Percentiles rank a stretch among this genome's conserved stretches.
phyloP scores from a whole-genome alignment of 768 basidiomycete genomes.

The Agaricus blazei region DNA sequence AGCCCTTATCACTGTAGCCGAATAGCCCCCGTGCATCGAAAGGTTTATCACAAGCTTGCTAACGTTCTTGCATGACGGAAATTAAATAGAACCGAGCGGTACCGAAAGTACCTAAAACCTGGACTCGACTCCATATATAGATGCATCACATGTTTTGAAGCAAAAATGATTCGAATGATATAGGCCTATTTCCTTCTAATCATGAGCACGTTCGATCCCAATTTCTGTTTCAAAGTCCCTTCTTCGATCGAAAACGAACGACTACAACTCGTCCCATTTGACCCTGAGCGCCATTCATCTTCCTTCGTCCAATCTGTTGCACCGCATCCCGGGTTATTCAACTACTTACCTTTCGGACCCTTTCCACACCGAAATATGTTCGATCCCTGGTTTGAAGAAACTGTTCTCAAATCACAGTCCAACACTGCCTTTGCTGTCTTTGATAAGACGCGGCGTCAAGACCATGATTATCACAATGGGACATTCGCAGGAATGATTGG shows the following conservation, averaged over 20 bases:
- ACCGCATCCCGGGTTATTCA: constrained; percentile 36
- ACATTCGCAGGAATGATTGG: constrained; percentile 51
- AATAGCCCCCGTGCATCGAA: too few species aligned
- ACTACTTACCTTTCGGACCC: constrained; percentile 48
- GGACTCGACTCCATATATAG: too few species aligned
- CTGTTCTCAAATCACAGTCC: constrained; percentile 28
- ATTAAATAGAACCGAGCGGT: too few species aligned
- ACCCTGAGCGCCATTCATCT: constrained; percentile 29
- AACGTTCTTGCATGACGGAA: too few species aligned
- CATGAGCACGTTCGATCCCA: constrained; percentile 23
- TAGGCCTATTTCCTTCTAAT: not conserved
- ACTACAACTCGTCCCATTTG: constrained; percentile 40
- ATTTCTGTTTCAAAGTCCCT: constrained; percentile 48
- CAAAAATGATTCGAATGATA: not conserved
- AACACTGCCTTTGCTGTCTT: constrained; percentile 46
- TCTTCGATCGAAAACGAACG: constrained; percentile 39
- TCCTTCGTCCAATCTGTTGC: constrained; percentile 38
- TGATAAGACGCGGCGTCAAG: constrained; percentile 36
- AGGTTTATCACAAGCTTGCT: too few species aligned
- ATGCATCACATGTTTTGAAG: too few species aligned
- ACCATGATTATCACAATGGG: constrained; percentile 3
- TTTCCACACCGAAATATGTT: constrained; percentile 35
- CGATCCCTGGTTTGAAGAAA: constrained; percentile 26
- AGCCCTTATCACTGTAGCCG: too few species aligned
- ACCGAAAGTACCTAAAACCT: too few species aligned